Evolutionary conservation across 768 basidiomycete species (phyloP), one percentile per base, ranked within the genome.

Genomic region (Phylloporus scabripes): DNA sequence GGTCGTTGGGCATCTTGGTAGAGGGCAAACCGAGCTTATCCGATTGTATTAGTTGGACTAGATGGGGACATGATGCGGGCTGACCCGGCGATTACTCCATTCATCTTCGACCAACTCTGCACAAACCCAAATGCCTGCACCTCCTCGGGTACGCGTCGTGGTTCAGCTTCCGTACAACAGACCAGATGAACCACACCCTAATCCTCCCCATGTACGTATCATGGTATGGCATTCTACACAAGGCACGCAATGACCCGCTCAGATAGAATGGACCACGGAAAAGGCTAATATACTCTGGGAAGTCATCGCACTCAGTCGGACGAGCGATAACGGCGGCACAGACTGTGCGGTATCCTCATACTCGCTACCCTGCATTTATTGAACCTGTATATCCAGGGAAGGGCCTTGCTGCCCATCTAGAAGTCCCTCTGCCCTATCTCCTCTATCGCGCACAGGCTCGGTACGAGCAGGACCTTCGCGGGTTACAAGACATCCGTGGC

Each of bases 221-320:
- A 28, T 24, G 6, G 46, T 21, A 45, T 26, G 32, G 46, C 31
- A 31, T 15, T 38, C 44, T 21, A 17, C 48, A 43, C 42, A 39
- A n/a, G 32, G 17, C 47, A 26, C 37, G 37, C 38, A 57, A 49
- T 42, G 42, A 43, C 48, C 48, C 23, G 32, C 44, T 31, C 59
- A 92, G 89, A 83, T 92, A 64, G 83, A 87, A 72, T 92, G 90
- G 90, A 87, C 78, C 37, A 56, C 78, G 7, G 87, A 91, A 50
- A 92, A 92, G 64, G 90, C 91, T 39, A 83, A 84, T 53, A 79
- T 88, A 6, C 72, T 92, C 7, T 92, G 90, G 90, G 87, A 89
- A 65, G 85, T 87, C 38, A 90, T 92, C 53, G 83, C 88, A 46
- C 77, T 80, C 57, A 87, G 87, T 29, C 77, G 87, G 47, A 77